phyloP scores from a whole-genome alignment of 768 basidiomycete species.

The Lactarius pseudohatsudake region DNA sequence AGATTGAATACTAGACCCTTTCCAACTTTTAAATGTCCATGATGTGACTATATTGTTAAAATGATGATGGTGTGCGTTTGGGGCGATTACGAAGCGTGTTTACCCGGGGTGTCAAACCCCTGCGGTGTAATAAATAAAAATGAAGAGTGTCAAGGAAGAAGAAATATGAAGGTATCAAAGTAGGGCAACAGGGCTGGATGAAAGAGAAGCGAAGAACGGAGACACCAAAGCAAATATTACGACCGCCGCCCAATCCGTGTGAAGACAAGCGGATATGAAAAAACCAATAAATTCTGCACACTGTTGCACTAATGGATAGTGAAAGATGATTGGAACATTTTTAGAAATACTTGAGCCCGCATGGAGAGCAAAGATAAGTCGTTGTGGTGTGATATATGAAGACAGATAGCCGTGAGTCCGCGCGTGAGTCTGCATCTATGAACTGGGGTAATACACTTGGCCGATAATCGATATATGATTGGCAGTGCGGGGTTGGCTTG shows the following conservation, averaged over 20 bases:
- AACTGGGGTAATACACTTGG: slow-evolving; percentile 19
- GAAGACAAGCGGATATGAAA: neutral
- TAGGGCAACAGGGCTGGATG: neutral
- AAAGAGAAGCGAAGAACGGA: neutral
- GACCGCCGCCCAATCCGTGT: neutral
- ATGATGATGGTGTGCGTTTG: slow-evolving; percentile 2
- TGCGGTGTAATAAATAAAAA: neutral
- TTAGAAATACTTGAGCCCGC: slow-evolving; percentile 13
- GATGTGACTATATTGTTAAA: neutral
- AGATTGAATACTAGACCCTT: neutral
- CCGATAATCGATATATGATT: slow-evolving; percentile 20
- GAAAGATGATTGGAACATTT: slow-evolving; percentile 8
- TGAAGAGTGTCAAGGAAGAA: neutral
- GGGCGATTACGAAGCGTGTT: neutral
- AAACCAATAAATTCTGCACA: slow-evolving; percentile 1
- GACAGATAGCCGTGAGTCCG: slow-evolving; percentile 21
- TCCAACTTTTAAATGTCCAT: neutral
- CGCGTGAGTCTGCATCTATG: slow-evolving; percentile 18
- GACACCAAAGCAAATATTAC: neutral
- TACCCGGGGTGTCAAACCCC: slow-evolving; percentile 9
- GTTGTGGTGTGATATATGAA: slow-evolving; percentile 13
- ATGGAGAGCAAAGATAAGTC: slow-evolving; percentile 1
- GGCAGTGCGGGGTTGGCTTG: slow-evolving; percentile 8
- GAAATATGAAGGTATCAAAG: neutral
- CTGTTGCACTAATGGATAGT: neutral